Evolutionary conservation across 2,329 filamentous ascomycete species (phyloP), one percentile per base, ranked within the genome.

Genomic region (Tetracladium maxilliforme): DNA sequence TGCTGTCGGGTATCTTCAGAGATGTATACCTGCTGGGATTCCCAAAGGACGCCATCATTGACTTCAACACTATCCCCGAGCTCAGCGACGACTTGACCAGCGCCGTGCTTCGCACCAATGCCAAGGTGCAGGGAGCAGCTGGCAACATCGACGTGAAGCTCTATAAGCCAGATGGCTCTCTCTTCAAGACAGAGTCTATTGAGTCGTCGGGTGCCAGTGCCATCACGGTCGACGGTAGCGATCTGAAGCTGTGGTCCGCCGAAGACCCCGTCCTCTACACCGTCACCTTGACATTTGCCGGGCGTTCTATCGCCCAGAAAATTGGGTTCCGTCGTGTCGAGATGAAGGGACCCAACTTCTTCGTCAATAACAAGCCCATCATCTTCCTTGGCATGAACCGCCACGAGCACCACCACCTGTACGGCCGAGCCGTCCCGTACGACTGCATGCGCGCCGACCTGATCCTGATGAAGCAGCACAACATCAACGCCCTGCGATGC

Each of bases 401-500:
- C 21, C 64, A 68, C 33, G 64, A 69, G 26, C 61, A 68, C 31
- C 61, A 68, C 32, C 56, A 61, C 5, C 40, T 45, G 29, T 51
- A 50, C 13, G 64, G 64, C 6, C 55, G 64, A 6, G 50, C 61
- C 4, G 58, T 68, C 1, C 60, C 61, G 1, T 43, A 54, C 10
- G 55, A 61, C 1, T 63, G 56, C 24, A 52, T 69, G 34, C 53
- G 55, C 20, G 42, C 51, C 12, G 65, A 71, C 32, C 46, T 71
- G 4, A 30, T 65, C 7, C 44, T 58, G 5, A 71, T 71, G 64
- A 61, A 64, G 40, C 42, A 49, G 22, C 45, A 65, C 47, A 77
- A 78, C 34, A 64, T 82, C 41, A 82, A 82, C 32, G 69, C 73
- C 3, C 60, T 82, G 7, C 65, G 76, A 2, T 75, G 69, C 1